Conservation (phyloP, 495 filamentous ascomycete species). For the Aspergillus sclerotiicarbonarius region DNA sequence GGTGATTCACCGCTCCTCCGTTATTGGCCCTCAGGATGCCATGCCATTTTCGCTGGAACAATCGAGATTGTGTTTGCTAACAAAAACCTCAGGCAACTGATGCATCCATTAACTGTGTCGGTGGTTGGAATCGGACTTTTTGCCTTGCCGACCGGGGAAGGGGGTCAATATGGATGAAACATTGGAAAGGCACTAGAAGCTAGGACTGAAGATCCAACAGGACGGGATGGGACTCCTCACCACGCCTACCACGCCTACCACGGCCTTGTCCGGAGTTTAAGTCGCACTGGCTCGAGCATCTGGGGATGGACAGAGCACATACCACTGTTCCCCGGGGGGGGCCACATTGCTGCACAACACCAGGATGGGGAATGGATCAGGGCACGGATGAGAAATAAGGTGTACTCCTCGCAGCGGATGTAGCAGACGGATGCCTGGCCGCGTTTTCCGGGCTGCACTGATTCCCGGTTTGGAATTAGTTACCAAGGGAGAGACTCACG, state of each 20-base stretch:
- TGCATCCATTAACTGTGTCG: neutral
- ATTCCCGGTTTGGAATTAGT: constrained; percentile 8
- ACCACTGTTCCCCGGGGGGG: neutral
- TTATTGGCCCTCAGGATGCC: constrained; percentile 17
- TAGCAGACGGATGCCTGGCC: constrained; percentile 6
- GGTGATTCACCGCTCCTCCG: constrained; percentile 19
- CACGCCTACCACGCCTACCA: neutral
- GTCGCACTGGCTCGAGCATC: neutral
- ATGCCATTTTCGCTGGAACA: constrained; percentile 4
- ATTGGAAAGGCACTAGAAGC: neutral
- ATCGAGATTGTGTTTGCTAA: neutral
- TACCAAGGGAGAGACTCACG: neutral
- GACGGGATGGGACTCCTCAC: neutral
- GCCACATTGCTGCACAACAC: constrained; percentile 3
- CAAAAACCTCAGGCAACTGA: neutral
- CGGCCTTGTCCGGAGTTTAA: constrained; percentile 9
- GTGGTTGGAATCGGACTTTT: neutral
- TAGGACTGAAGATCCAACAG: neutral
- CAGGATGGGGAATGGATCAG: neutral
- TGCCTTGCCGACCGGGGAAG: neutral
- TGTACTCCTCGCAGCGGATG: constrained; percentile 15
- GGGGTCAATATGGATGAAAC: neutral
- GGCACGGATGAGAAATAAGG: constrained; percentile 11
- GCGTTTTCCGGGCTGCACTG: constrained; percentile 4
- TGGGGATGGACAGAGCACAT: neutral